phyloP scores from a whole-genome alignment of 495 filamentous ascomycete species.

The Venustampulla echinocandica region DNA sequence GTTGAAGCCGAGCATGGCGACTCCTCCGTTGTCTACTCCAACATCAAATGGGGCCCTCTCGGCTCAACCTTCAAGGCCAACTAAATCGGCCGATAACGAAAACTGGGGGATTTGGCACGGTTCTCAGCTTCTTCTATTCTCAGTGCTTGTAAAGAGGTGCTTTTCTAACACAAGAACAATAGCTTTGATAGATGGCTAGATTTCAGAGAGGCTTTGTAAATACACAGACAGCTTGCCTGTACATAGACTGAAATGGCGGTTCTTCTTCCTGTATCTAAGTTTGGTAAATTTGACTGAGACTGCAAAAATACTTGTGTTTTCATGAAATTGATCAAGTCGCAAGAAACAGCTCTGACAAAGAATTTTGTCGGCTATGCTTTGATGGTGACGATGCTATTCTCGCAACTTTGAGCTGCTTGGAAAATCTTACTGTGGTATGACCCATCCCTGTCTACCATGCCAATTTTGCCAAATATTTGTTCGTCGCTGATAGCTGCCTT shows the following conservation, averaged over 20 bases:
- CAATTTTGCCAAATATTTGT: no score
- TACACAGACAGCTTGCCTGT: constrained; percentile 1
- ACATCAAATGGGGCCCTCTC: constrained; percentile 59
- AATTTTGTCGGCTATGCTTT: no score
- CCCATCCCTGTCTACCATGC: no score
- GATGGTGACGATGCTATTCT: no score
- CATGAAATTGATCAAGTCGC: neutral
- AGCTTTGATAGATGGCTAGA: neutral
- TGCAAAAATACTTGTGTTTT: neutral
- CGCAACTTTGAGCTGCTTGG: no score
- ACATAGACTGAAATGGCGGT: neutral
- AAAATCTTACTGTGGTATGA: no score
- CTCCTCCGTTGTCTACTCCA: constrained; percentile 54
- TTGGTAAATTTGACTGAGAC: neutral
- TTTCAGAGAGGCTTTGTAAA: constrained; percentile 2
- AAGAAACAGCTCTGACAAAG: neutral
- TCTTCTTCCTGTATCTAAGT: neutral
- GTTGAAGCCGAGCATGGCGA: constrained; percentile 47
- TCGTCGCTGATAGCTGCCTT: no score
- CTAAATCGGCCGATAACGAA: neutral
- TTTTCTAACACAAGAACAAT: neutral
- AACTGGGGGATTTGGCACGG: neutral
- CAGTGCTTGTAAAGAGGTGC: neutral
- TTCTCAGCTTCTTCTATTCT: neutral
- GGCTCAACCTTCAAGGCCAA: constrained; percentile 40